Base-by-base conservation (phyloP, 805 yeast genomes). In the Metschnikowia cerradonensis region DNA sequence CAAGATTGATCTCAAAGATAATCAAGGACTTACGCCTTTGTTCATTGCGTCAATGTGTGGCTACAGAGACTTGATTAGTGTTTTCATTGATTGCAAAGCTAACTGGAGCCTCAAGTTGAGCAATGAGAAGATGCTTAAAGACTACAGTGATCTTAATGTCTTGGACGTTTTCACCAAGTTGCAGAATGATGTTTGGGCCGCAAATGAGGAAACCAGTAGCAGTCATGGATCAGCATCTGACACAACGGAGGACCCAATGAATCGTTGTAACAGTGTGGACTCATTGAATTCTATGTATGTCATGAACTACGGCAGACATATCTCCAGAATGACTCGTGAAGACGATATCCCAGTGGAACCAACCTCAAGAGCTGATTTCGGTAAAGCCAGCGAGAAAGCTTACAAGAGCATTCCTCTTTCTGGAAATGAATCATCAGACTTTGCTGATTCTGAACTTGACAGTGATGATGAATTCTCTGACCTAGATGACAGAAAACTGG, bases 11-110 rank as follows among this genome's bases (percentile, higher is more conserved):
- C 73, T 77, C 43, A 81, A 79, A 60, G 99, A 94, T 65, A 75
- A 78, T 40, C 88, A 84, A 63, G 97, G 96, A 1, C 80, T 81
- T 54, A 85, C 97, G 0, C 96, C 99, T 4, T 72, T 94, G 51
- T 96, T 91, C 66, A 84, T 87, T 62, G 96, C 97, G 0, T 80
- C 90, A 32, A 65, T 91, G 58, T 75, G 77, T 57, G 96, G 96
- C 32, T 79, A 86, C 61, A 72, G 88, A 47, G 84, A 79, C 43
- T 74, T 86, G 37, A 86, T 88, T 53, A 76, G 78, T 41, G 61
- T 84, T 40, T 74, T 88, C 55, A 63, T 84, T 39, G 82, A 77
- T 35, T 83, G 86, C 63, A 84, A 83, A 47, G 86, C 92, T 1
- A 82, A 80, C 57, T 67, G 79, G 55, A 71, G 75, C 36, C 64